phyloP scores from a whole-genome alignment of 192 early-diverging fungal genomes.

The Entomortierella chlamydospora region DNA sequence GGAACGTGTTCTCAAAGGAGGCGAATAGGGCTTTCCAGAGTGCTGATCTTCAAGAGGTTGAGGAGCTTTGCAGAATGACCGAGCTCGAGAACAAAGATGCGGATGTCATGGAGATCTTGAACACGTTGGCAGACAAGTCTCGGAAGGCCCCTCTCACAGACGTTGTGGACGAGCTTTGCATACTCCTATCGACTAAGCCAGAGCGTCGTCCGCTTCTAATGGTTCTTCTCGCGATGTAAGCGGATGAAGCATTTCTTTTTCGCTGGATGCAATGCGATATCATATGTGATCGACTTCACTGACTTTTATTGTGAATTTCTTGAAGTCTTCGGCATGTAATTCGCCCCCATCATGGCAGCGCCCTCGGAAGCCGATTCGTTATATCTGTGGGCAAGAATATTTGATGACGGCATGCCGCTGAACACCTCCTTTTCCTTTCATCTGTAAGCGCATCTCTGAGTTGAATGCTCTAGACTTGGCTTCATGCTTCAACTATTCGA shows the following conservation, averaged over 20 bases:
- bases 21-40: conserved; percentile 13
- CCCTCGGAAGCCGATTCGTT: conserved; percentile 24
- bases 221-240: conserved; percentile 18
- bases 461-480: neutral
- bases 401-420: conserved; percentile 17
- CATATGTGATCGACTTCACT: conserved; percentile 3
- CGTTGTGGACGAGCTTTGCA: conserved; percentile 3
- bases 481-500: neutral
- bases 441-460: conserved; percentile 15
- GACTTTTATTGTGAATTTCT: neutral
- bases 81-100: conserved; percentile 19
- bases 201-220: conserved; percentile 11
- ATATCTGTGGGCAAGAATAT: conserved; percentile 20
- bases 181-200: conserved; percentile 16
- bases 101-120: conserved; percentile 5
- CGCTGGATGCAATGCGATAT: conserved; percentile 8
- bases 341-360: conserved; percentile 17
- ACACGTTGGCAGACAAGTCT: conserved; percentile 8
- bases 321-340: conserved; percentile 21
- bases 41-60: conserved; percentile 2
- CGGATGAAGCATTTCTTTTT: conserved; percentile 6
- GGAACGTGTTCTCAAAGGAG: conserved; percentile 15
- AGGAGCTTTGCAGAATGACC: conserved; percentile 13
- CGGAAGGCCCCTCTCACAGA: neutral
- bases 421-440: conserved; percentile 22